Percentiles rank a stretch among this genome's conserved stretches.
These are phyloP conservation scores for Rhizoctonia solani DNA, from an alignment of 1,284 basidiomycete genomes.

Conservation along the genomic window DNA sequence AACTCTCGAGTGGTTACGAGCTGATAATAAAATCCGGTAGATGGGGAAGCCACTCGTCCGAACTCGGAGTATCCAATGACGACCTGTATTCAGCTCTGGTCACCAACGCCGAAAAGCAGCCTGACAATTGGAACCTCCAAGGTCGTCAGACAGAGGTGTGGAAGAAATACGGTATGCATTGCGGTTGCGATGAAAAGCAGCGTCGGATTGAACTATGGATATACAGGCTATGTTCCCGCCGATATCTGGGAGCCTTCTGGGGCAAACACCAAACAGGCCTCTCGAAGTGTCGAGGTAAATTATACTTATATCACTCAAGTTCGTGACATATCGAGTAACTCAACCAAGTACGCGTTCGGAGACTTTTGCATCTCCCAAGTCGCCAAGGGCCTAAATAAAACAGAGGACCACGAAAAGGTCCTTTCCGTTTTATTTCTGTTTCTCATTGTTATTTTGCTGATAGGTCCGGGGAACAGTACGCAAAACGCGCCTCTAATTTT, in stretches of 20 bases:
- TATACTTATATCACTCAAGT: not conserved
- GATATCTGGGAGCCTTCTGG: conserved; percentile 59
- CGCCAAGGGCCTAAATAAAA: conserved; percentile 56
- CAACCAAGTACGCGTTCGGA: conserved; percentile 45
- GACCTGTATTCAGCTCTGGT: conserved; percentile 59
- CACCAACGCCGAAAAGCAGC: conserved; percentile 61
- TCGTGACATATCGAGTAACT: not conserved
- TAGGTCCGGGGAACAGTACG: too few species aligned
- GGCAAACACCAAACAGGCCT: conserved; percentile 63
- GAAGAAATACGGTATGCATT: conserved; percentile 55
- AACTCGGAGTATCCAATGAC: conserved; percentile 53
- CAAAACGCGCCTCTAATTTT: conserved; percentile 60
- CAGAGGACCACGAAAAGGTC: conserved; percentile 56
- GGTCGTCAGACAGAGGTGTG: conserved; percentile 63
- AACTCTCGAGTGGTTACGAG: not conserved
- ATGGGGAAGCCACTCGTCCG: conserved; percentile 48
- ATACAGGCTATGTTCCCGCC: conserved; percentile 57
- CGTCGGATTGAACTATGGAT: not conserved
- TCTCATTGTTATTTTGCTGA: too few species aligned
- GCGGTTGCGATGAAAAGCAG: not conserved
- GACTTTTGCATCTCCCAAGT: conserved; percentile 68
- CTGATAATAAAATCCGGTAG: not conserved
- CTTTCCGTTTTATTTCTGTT: too few species aligned
- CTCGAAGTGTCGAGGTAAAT: conserved; percentile 60
- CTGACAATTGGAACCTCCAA: conserved; percentile 65